Percentiles rank a stretch among this genome's conserved stretches.
These are phyloP conservation scores for thale cress (Arabidopsis thaliana) DNA, from an alignment of 345 rosid species.

Conservation along the genomic window DNA sequence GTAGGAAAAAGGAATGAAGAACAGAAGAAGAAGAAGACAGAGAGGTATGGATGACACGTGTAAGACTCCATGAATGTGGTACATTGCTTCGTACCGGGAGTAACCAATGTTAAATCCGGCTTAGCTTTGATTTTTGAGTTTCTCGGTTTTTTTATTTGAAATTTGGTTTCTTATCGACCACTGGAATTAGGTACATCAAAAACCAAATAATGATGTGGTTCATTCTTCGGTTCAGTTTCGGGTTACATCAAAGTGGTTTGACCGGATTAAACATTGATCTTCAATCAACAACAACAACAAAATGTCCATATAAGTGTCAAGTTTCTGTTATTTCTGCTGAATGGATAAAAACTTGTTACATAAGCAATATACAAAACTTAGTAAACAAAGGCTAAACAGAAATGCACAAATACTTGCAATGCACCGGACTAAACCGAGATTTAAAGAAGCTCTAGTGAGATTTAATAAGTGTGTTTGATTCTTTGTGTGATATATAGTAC, in stretches of 20 bases:
- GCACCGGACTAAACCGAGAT: background rate
- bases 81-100: conserved; percentile 23
- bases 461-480: background rate
- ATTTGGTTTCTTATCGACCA: background rate
- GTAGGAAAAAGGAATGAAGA: background rate
- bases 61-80: conserved; percentile 2
- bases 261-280: background rate
- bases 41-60: conserved; percentile 27
- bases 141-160: background rate
- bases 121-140: conserved; percentile 9
- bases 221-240: background rate
- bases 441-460: background rate
- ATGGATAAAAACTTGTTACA: background rate
- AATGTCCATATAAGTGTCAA: background rate
- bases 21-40: background rate
- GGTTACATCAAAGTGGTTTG: background rate
- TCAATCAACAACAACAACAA: background rate
- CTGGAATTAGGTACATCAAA: background rate
- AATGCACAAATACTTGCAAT: background rate
- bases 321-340: background rate
- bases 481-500: background rate
- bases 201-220: background rate
- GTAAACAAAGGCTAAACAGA: background rate
- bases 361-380: background rate
- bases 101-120: background rate